These are phyloP conservation scores for Groenewaldozyma auringiensis DNA, from an alignment of 1,139 yeast genomes.

Conservation along the genomic window DNA sequence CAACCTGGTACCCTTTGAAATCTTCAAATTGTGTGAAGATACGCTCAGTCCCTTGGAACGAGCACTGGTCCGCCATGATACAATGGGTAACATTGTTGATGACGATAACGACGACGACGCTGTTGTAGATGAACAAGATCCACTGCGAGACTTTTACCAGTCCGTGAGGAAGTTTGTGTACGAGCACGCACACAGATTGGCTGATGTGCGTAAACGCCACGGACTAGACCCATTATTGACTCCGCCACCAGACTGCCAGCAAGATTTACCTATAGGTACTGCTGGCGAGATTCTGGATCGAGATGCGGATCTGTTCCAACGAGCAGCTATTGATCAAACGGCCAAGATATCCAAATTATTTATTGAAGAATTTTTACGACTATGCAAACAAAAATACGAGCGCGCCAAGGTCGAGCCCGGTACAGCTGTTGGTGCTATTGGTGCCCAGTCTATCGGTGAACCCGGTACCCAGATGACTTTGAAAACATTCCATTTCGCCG, in stretches of 20 bases:
- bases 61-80: constrained; percentile 58
- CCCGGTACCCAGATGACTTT: constrained; percentile 99
- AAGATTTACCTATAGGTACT: neutral
- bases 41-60: constrained; percentile 56
- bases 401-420: constrained; percentile 97
- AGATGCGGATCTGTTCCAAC: constrained; percentile 25
- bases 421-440: constrained; percentile 98
- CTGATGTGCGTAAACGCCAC: constrained; percentile 48
- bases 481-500: constrained; percentile 98
- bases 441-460: constrained; percentile 98
- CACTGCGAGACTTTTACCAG: constrained; percentile 73
- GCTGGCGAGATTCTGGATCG: constrained; percentile 42
- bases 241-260: constrained; percentile 34
- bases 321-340: constrained; percentile 61
- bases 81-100: constrained; percentile 54
- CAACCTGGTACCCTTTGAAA: constrained; percentile 66
- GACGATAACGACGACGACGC: constrained; percentile 27
- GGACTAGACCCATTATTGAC: constrained; percentile 41
- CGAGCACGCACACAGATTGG: constrained; percentile 51
- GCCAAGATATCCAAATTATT: constrained; percentile 58
- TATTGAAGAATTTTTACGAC: constrained; percentile 60
- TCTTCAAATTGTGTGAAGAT: constrained; percentile 46
- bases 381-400: constrained; percentile 75
- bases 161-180: constrained; percentile 60
- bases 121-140: constrained; percentile 68